Percentiles rank a stretch among this genome's conserved stretches.
phyloP scores from a whole-genome alignment of 2,329 filamentous ascomycete species.

The Hypoxylon sp. region DNA sequence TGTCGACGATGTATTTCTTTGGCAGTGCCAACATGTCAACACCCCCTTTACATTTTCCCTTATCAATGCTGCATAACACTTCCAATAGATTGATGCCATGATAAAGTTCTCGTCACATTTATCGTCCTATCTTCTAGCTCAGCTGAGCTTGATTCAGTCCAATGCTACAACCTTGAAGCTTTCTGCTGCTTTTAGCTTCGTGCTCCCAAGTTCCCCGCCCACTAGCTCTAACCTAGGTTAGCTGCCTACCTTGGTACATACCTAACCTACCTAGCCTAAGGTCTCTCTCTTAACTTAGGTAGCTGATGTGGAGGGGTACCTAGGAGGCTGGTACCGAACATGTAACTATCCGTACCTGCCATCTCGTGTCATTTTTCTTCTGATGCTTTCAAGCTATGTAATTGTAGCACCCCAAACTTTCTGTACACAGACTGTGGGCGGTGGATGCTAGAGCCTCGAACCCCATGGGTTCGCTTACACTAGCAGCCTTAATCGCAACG shows the following conservation, averaged over 20 bases:
- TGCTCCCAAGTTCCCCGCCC: background rate
- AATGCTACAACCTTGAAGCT: background rate
- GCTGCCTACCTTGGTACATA: too few species aligned
- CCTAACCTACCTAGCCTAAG: too few species aligned
- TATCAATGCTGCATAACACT: background rate
- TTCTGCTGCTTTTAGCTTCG: background rate
- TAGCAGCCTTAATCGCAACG: slow-evolving; percentile 28
- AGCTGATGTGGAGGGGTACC: slow-evolving; percentile 12
- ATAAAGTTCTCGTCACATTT: background rate
- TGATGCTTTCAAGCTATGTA: background rate
- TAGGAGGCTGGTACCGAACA: slow-evolving; percentile 14
- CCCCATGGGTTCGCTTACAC: slow-evolving; percentile 34
- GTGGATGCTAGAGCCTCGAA: slow-evolving; percentile 7
- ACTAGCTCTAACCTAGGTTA: too few species aligned
- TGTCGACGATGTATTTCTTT: too few species aligned
- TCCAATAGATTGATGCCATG: background rate
- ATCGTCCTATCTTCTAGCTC: background rate
- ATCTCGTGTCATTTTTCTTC: background rate
- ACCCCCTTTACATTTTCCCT: too few species aligned
- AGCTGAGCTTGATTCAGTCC: background rate
- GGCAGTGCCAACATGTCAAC: too few species aligned
- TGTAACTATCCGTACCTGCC: slow-evolving; percentile 18
- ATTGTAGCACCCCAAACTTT: background rate
- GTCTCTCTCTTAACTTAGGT: too few species aligned
- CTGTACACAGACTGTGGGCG: background rate